A percentile compares a stretch with the other conserved stretches of the same genome.
These are phyloP conservation scores for Straminergon stramineum DNA, from an alignment of 225 moss, liverwort and hornwort species.

Conservation along the genomic window DNA sequence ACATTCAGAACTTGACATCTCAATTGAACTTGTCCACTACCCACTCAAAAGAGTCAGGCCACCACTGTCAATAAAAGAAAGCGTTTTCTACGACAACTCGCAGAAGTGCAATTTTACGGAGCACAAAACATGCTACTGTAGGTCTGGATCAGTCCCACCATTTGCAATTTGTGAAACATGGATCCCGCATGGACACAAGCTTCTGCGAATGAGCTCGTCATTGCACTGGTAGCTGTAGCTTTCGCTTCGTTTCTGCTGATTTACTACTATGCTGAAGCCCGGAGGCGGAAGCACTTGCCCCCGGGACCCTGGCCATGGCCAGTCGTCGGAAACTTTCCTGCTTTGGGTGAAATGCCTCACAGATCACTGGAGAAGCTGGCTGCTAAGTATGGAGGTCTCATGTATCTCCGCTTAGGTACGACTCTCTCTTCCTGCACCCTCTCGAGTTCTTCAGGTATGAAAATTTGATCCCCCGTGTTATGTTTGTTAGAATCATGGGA, in stretches of 20 bases:
- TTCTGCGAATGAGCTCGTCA: neutral
- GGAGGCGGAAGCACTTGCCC: neutral
- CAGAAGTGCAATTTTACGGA: no score
- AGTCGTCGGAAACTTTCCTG: neutral
- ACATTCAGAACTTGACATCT: no score
- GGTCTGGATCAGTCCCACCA: neutral
- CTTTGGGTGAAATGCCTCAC: neutral
- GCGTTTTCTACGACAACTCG: neutral
- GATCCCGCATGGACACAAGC: neutral
- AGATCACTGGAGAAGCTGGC: neutral
- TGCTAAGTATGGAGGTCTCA: conserved; percentile 6
- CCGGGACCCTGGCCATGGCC: conserved; percentile 9
- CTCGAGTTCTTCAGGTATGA: neutral
- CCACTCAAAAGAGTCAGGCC: no score
- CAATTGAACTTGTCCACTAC: no score
- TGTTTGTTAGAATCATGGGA: neutral
- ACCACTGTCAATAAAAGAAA: neutral
- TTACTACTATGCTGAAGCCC: neutral
- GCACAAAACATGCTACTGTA: no score
- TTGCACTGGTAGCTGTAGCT: neutral
- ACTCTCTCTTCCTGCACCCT: neutral
- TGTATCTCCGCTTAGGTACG: conserved; percentile 9
- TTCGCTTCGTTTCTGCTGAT: neutral
- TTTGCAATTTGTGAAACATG: neutral
- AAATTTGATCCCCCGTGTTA: neutral